Evolutionary conservation across 371 early-diverging fungal species (phyloP), one percentile per base, ranked within the genome.

Genomic region (Rhizopus arrhizus): DNA sequence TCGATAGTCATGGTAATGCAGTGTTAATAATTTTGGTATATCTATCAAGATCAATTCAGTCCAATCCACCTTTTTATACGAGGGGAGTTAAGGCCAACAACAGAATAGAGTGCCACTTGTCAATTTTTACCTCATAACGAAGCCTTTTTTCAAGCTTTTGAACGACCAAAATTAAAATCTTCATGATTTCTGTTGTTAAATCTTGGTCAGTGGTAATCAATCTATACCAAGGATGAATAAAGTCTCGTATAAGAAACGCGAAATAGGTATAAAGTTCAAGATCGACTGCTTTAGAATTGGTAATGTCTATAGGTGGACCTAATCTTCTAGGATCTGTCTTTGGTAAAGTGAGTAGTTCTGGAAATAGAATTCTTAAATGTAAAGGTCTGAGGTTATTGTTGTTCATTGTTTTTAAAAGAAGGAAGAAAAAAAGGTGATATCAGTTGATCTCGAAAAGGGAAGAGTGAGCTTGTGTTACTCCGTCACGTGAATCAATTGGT

Each of bases 201-300:
- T 84, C 82, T 36, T 82, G 74, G 59, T 85, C 86, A 11, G 74
- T 73, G 4, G 86, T 77, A 15, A 85, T 63, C 0, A 70, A 58
- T 13, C 75, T 63, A 41, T 85, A 85, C 86, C 86, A 85, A 2
- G 83, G 81, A 60, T 82, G 78, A 45, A 85, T 84, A 47, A 85
- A 85, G 47, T 84, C 84, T n/a, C 83, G 70, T 47, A 85, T 66
- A 34, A 84, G 56, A 32, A 84, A 61, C 12, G 86, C 83, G 32
- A 85, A 66, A 64, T 82, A 83, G 32, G 81, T 84, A 56, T 83
- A 85, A 1, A 84, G 70, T 55, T 85, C 86, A 7, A 77, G 64
- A 68, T 85, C 86, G 16, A 85, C 77, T 31, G 73, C 71, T 33
- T 74, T 68, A 0, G 81, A 81, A 5, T 59, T 42, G 10, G 81